Evolutionary conservation across 345 rosid genomes (phyloP).

Genomic region (Syzygium grande): DNA sequence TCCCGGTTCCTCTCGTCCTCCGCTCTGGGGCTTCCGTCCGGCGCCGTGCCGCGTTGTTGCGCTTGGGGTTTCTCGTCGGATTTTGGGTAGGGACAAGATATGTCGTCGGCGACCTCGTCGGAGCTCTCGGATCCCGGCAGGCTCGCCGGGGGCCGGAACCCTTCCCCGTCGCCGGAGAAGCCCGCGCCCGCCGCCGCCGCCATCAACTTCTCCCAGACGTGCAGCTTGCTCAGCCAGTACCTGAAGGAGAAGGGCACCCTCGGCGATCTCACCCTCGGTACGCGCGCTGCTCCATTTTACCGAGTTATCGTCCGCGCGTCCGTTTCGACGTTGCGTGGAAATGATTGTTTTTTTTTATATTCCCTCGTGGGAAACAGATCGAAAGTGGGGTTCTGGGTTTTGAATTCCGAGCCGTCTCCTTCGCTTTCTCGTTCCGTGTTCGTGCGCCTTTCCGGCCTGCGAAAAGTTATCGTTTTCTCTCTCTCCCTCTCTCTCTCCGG

Average conservation of each 20-base stretch:
- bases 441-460: not conserved
- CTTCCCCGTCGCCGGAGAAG: slow-evolving; percentile 23
- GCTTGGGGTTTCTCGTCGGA: not conserved
- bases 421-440: not conserved
- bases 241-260: slow-evolving; percentile 62
- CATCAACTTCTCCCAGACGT: slow-evolving; percentile 51
- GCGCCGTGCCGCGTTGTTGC: not conserved
- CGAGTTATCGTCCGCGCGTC: not conserved
- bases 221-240: slow-evolving; percentile 66
- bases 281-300: not conserved
- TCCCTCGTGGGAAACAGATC: not conserved
- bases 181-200: slow-evolving; percentile 10
- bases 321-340: not conserved
- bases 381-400: not conserved
- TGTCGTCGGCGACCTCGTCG: slow-evolving; percentile 14
- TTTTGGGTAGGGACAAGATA: not conserved
- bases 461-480: not conserved
- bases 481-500: not conserved
- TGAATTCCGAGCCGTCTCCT: not conserved
- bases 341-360: not conserved
- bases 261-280: slow-evolving; percentile 63
- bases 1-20: not conserved
- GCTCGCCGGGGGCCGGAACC: slow-evolving; percentile 5
- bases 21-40: not conserved
- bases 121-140: slow-evolving; percentile 12